phyloP scores from a whole-genome alignment of 78 protist species.

The Speleostelium caveatum region DNA sequence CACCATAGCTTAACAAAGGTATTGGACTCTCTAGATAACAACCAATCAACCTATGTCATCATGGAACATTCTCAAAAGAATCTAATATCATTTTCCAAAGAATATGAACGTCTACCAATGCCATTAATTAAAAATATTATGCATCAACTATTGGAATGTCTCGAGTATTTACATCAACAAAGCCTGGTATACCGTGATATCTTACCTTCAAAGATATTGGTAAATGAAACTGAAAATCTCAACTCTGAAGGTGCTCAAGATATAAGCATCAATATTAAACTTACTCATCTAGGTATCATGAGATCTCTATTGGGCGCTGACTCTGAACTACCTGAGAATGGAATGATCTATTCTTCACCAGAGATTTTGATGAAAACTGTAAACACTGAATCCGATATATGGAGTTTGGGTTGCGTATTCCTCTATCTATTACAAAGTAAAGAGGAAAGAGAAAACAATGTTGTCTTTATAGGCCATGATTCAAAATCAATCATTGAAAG shows the following conservation, averaged over 20 bases:
- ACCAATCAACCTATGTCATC: conserved; percentile 44
- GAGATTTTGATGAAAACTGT: conserved; percentile 38
- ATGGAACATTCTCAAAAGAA: conserved; percentile 7
- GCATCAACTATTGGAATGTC: conserved; percentile 27
- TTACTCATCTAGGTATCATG: conserved; percentile 69
- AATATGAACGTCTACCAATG: conserved; percentile 5
- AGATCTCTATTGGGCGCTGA: conserved; percentile 41
- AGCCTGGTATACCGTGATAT: conserved; percentile 50
- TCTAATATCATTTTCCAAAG: neutral
- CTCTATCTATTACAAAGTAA: conserved; percentile 40
- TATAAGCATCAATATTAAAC: neutral
- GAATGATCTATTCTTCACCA: conserved; percentile 41
- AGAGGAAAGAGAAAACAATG: conserved; percentile 6
- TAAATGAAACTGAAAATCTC: neutral
- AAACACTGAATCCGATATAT: conserved; percentile 55
- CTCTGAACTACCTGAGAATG: conserved; percentile 18
- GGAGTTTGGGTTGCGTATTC: conserved; percentile 57
- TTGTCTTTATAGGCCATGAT: conserved; percentile 49
- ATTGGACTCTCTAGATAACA: neutral
- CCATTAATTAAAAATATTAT: conserved; percentile 8
- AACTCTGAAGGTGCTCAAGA: neutral
- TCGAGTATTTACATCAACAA: conserved; percentile 2
- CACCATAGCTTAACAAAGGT: conserved; percentile 12
- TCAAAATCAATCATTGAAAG: conserved; percentile 23
- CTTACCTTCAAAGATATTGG: conserved; percentile 19